These are phyloP conservation scores for Clausena lansium DNA, from an alignment of 345 rosid genomes.

Conservation along the genomic window DNA sequence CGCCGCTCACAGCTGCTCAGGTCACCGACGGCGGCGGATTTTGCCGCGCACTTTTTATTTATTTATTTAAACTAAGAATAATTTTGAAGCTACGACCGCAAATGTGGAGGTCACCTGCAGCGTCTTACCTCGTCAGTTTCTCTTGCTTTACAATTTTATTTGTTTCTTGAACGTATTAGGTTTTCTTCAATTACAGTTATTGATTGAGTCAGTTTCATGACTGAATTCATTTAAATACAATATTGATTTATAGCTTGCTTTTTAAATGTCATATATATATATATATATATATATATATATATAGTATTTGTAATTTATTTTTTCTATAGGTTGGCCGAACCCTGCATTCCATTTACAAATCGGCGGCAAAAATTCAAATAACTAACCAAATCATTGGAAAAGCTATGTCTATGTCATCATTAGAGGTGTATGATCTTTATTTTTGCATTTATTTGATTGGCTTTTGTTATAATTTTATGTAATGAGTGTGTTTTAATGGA, in stretches of 20 bases:
- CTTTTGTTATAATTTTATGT: neutral
- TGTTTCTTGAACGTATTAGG: neutral
- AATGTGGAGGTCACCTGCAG: neutral
- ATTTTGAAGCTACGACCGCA: neutral
- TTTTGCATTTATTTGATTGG: neutral
- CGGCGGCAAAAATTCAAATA: constrained; percentile 18
- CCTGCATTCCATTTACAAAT: constrained; percentile 17
- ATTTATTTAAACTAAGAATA: no score
- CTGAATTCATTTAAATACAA: no score
- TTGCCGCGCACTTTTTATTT: no score
- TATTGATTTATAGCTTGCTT: neutral
- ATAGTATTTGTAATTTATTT: no score
- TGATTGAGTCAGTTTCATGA: no score
- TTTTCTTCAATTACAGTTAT: neutral
- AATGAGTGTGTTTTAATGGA: neutral
- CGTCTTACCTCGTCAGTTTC: neutral
- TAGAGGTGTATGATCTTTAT: constrained; percentile 14
- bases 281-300: no score
- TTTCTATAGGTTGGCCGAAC: constrained; percentile 7
- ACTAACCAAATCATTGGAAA: constrained; percentile 12
- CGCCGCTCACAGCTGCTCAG: no score
- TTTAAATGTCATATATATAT: neutral
- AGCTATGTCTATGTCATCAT: neutral
- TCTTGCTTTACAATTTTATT: neutral
- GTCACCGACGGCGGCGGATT: no score